phyloP scores from a whole-genome alignment of 2,329 filamentous ascomycete species.

The Fusarium piperis region DNA sequence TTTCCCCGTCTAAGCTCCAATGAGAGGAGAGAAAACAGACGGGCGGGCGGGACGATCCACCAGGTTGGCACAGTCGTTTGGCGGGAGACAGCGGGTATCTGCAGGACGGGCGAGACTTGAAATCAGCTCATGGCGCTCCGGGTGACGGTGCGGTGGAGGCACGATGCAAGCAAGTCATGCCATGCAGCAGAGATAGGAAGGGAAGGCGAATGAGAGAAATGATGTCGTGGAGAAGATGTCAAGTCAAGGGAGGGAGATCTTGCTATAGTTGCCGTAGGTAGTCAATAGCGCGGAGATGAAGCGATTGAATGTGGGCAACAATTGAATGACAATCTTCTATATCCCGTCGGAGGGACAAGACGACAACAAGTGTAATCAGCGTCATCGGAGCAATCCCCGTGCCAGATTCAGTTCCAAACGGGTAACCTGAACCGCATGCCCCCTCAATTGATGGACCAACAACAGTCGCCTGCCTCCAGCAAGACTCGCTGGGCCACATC shows the following conservation, averaged over 20 bases:
- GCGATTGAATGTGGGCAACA: conserved; percentile 4
- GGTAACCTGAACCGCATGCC: neutral
- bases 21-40: conserved; percentile 18
- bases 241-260: neutral
- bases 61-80: conserved; percentile 33
- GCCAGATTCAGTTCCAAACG: neutral
- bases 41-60: conserved; percentile 36
- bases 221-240: neutral
- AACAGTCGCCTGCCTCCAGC: conserved; percentile 25
- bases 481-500: conserved; percentile 16
- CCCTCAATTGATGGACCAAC: conserved; percentile 12
- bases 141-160: conserved; percentile 24
- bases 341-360: neutral
- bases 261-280: neutral
- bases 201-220: neutral
- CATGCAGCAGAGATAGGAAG: conserved; percentile 27
- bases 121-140: conserved; percentile 40
- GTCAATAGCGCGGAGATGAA: conserved; percentile 8
- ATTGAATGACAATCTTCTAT: neutral
- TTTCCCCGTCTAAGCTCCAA: conserved; percentile 33
- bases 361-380: neutral
- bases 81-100: conserved; percentile 37
- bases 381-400: neutral
- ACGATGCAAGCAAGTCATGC: conserved; percentile 38
- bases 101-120: conserved; percentile 30